phyloP scores from a whole-genome alignment of 371 early-diverging fungal genomes.

The Parasitella parasitica region DNA sequence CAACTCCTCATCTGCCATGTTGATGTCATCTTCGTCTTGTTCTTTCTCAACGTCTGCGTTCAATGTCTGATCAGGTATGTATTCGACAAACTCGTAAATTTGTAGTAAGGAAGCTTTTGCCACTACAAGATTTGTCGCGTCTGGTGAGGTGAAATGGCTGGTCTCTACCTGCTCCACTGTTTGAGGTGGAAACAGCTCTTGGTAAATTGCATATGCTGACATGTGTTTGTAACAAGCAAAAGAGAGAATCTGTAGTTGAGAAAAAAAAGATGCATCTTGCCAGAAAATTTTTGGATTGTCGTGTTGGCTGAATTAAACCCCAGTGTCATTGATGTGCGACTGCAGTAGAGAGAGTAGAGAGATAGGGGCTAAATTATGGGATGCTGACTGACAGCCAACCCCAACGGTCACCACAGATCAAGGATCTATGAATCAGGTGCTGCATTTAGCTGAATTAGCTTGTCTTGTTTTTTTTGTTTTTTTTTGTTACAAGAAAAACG shows the following conservation, averaged over 20 bases:
- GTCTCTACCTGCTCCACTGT: conserved; percentile 75
- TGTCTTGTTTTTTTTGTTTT: too few relatives aligned
- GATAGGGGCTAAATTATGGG: too few relatives aligned
- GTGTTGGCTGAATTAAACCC: too few relatives aligned
- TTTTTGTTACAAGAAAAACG: too few relatives aligned
- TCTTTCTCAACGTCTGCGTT: background rate
- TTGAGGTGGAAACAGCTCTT: conserved; percentile 80
- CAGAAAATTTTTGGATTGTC: too few relatives aligned
- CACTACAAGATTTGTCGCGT: conserved; percentile 75
- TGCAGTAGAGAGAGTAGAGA: too few relatives aligned
- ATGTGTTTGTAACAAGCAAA: conserved; percentile 4
- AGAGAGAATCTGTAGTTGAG: background rate
- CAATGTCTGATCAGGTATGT: conserved; percentile 37
- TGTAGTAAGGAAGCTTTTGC: conserved; percentile 77
- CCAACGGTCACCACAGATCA: too few relatives aligned
- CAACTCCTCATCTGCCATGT: conserved; percentile 16
- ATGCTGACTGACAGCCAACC: too few relatives aligned
- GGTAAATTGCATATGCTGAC: conserved; percentile 71
- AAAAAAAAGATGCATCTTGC: background rate
- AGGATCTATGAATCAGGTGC: too few relatives aligned
- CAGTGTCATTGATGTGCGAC: too few relatives aligned
- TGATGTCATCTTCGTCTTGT: conserved; percentile 15
- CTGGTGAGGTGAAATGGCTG: conserved; percentile 73
- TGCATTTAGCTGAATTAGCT: too few relatives aligned
- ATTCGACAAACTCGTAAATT: conserved; percentile 76